A percentile compares a stretch with the other conserved stretches of the same genome.
Evolutionary conservation across 345 rosid genomes (phyloP).

Genomic region (Tarenaya hassleriana): DNA sequence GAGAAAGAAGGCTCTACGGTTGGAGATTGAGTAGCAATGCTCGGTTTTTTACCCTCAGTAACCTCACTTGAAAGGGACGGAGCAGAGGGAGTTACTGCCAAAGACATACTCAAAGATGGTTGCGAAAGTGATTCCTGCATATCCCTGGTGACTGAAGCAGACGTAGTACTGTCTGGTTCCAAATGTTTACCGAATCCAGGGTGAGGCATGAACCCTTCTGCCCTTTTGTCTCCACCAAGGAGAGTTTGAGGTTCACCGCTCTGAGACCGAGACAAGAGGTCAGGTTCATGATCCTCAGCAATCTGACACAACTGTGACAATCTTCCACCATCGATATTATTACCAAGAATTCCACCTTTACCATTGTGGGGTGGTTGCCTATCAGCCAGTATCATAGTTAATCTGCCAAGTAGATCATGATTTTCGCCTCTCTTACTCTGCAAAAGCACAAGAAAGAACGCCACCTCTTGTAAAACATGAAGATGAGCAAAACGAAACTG

Average conservation of each 20-base stretch:
- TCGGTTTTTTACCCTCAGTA: slow-evolving; percentile 44
- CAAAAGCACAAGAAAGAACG: slow-evolving; percentile 13
- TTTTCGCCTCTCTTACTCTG: slow-evolving; percentile 33
- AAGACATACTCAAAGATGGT: slow-evolving; percentile 53
- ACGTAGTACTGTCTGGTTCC: slow-evolving; percentile 25
- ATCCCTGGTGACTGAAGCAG: slow-evolving; percentile 43
- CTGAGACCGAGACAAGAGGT: slow-evolving; percentile 25
- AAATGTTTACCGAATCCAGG: slow-evolving; percentile 19
- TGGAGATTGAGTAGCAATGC: slow-evolving; percentile 26
- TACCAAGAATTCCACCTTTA: slow-evolving; percentile 26
- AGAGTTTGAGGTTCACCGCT: slow-evolving; percentile 31
- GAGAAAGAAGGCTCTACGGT: slow-evolving; percentile 44
- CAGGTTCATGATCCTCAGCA: slow-evolving; percentile 38
- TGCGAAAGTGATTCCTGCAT: slow-evolving; percentile 46
- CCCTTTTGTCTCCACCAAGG: slow-evolving; percentile 34
- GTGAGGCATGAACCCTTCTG: slow-evolving; percentile 36
- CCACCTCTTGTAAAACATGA: too few relatives aligned
- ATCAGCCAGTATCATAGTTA: slow-evolving; percentile 24
- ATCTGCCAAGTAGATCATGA: slow-evolving; percentile 32
- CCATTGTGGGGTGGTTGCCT: slow-evolving; percentile 17
- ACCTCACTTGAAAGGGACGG: slow-evolving; percentile 36
- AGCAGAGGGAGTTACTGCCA: slow-evolving; percentile 40
- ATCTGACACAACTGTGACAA: slow-evolving; percentile 38
- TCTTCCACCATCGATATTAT: slow-evolving; percentile 33
- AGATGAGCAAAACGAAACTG: too few relatives aligned